Evolutionary conservation across 202 grass and related monocot genomes (phyloP).

Genomic region (Setaria viridis): DNA sequence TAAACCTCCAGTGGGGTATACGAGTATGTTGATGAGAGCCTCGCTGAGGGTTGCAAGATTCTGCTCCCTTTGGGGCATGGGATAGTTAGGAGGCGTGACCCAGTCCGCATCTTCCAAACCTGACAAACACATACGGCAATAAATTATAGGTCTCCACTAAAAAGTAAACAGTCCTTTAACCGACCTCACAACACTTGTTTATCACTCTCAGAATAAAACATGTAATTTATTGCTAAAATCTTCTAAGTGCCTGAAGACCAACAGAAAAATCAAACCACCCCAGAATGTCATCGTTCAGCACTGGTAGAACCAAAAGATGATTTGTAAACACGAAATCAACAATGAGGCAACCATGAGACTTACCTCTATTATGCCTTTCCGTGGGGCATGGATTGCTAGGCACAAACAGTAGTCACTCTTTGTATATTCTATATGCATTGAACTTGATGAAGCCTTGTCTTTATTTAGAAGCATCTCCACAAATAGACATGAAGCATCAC

Average conservation of each 20-base stretch:
- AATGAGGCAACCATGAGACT: background rate
- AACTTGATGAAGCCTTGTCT: slow-evolving; percentile 68
- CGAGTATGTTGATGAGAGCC: slow-evolving; percentile 47
- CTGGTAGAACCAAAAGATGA: background rate
- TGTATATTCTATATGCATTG: slow-evolving; percentile 57
- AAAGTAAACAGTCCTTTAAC: background rate
- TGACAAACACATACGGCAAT: slow-evolving; percentile 30
- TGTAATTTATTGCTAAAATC: background rate
- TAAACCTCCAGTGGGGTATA: slow-evolving; percentile 89
- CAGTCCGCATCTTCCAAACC: slow-evolving; percentile 99
- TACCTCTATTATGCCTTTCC: slow-evolving; percentile 99
- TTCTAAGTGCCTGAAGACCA: background rate
- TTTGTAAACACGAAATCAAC: background rate
- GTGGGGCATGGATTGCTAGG: slow-evolving; percentile 93
- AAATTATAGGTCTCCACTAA: background rate
- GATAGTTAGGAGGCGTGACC: slow-evolving; percentile 72
- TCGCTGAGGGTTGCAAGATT: slow-evolving; percentile 83
- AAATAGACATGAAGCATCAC: slow-evolving; percentile 92
- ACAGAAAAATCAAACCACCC: background rate
- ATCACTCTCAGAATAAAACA: background rate
- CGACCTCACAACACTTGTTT: background rate
- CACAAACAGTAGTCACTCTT: slow-evolving; percentile 94
- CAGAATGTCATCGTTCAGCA: background rate
- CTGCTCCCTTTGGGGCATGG: slow-evolving; percentile 91
- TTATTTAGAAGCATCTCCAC: slow-evolving; percentile 84